Percentiles rank a stretch among this genome's conserved stretches.
phyloP scores from a whole-genome alignment of 257 asterid species.

The Apocynum venetum region DNA sequence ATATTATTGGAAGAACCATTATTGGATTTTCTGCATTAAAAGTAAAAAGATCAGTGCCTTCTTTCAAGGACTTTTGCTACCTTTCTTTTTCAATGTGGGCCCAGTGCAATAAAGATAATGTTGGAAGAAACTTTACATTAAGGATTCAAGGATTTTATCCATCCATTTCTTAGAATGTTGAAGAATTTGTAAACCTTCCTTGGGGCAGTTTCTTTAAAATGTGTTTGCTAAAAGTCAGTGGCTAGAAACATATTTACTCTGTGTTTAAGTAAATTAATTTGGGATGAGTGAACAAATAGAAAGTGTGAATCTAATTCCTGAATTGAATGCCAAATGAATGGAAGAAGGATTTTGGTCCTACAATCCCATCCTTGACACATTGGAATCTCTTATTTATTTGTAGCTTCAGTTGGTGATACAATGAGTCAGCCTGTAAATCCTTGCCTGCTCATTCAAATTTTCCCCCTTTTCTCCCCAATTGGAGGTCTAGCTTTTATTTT shows the following conservation, averaged over 20 bases:
- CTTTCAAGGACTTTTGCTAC: neutral
- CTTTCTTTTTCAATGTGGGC: neutral
- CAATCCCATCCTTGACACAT: no score
- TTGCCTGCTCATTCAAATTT: no score
- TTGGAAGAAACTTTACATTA: neutral
- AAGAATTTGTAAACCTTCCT: neutral
- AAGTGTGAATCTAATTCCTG: neutral
- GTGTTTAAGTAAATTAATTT: neutral
- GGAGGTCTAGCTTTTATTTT: no score
- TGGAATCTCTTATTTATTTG: no score
- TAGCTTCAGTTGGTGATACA: no score
- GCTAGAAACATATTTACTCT: neutral
- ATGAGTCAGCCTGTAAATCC: no score
- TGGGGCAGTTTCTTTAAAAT: neutral
- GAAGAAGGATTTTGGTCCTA: no score
- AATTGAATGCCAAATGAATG: neutral
- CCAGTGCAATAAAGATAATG: neutral
- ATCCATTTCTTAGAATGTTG: neutral
- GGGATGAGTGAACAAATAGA: neutral
- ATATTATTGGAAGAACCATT: no score
- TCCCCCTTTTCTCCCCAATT: no score
- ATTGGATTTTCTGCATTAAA: no score
- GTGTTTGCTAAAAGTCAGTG: neutral
- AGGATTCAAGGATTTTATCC: neutral
- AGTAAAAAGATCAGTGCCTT: no score